Evolutionary conservation across 306 rosid genomes (phyloP), one percentile per base, ranked within the genome.

Genomic region (Ormosia semicastrata): DNA sequence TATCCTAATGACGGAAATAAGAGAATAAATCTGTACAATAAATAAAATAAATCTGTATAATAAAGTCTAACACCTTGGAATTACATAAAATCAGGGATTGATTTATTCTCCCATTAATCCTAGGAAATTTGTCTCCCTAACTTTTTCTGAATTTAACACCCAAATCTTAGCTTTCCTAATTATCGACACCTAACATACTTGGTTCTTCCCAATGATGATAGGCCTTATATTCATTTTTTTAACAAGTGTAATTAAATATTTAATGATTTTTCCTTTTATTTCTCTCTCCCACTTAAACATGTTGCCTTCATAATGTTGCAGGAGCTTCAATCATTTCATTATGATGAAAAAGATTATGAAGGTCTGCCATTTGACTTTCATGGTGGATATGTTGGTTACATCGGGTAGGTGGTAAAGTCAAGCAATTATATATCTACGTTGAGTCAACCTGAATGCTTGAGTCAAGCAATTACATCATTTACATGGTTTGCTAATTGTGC

Each of bases 381-480:
- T 66, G 94, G 99, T 56, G 99, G 99, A 88, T 96, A 87, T 88
- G 83, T 96, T 81, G 99, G 99, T 87, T 96, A 93, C 85, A 81
- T 96, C 0, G 99, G 99, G 98, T 96, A 90, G 69, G 98, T 86
- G 80, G 73, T 76, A 44, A 49, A 78, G 66, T 70, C 82, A 5
- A 82, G 79, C 59, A 80, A 41, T 60, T 76, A 57, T 18, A 54
- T 76, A 71, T 60, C 11, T 70, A 36, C 66, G 37, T 32, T 80
- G 58, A 62, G 12, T 62, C 71, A 68, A 68, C 62, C 44, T 50
- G 29, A 85, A 68, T 53, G 49, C 62, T 65, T n/a, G 62, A 58
- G 13, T 71, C 66, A 36, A 18, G n/a, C 8, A 60, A 62, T 71
- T 36, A 6, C 49, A 13, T 32, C 6, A 33, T 49, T 71, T 49